Percentiles rank a stretch among this genome's conserved stretches.
phyloP scores from a whole-genome alignment of 352 stramenopile species.

The Globisporangium iwayamae region DNA sequence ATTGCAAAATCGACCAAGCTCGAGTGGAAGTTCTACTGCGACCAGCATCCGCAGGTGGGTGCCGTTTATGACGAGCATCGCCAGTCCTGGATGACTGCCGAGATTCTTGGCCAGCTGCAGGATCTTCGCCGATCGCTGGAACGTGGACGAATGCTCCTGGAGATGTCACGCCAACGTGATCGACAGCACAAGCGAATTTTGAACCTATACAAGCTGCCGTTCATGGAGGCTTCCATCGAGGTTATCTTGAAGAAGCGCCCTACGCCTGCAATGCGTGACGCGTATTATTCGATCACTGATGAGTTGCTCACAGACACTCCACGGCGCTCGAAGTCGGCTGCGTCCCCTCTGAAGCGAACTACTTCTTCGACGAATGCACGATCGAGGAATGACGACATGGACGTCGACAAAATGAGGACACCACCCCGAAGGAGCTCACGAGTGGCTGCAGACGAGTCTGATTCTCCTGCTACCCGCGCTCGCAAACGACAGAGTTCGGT shows the following conservation, averaged over 20 bases:
- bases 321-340: slow-evolving; percentile 23
- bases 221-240: slow-evolving; percentile 67
- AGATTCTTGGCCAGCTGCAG: slow-evolving; percentile 70
- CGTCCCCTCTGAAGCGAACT: slow-evolving; percentile 16
- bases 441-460: neutral
- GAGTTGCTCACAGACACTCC: slow-evolving; percentile 51
- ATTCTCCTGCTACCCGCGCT: neutral
- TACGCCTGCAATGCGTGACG: slow-evolving; percentile 62
- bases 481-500: slow-evolving; percentile 8
- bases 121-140: slow-evolving; percentile 76
- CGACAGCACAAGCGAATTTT: slow-evolving; percentile 79
- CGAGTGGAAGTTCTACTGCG: slow-evolving; percentile 81
- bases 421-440: slow-evolving; percentile 13
- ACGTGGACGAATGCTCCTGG: slow-evolving; percentile 77
- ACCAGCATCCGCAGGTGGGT: slow-evolving; percentile 50
- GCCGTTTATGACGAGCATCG: slow-evolving; percentile 68
- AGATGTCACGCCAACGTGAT: slow-evolving; percentile 83
- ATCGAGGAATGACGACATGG: slow-evolving; percentile 1
- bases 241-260: slow-evolving; percentile 77
- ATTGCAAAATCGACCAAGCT: slow-evolving; percentile 52
- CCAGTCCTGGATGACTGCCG: slow-evolving; percentile 75
- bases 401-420: slow-evolving; percentile 16
- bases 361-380: neutral
- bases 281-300: slow-evolving; percentile 58
- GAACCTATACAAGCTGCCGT: slow-evolving; percentile 50